Base-by-base conservation (phyloP, 2,329 filamentous ascomycete genomes). In the Laburnicola sp. region DNA sequence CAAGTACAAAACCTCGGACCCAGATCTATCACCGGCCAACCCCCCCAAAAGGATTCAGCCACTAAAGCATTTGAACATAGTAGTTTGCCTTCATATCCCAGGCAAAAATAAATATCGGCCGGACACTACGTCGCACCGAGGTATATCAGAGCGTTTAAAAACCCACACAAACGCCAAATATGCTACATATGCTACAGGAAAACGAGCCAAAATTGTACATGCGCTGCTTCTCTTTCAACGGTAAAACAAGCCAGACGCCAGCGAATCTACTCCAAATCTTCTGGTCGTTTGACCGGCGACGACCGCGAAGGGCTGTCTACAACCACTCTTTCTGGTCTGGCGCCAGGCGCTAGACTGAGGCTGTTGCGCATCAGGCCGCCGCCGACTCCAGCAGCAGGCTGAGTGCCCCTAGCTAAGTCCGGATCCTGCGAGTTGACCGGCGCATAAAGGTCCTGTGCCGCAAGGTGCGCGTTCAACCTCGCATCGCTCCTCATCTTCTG, bases 401-500 rank as follows among this genome's bases (percentile, higher is more conserved):
- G 27, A 54, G 43, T 39, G 4, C 44, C 62, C 11, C 31, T 49
- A n/a, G 56, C 58, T 2, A 54, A 56, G 31, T 71, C 67, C 5
- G 69, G 61, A 57, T 73, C 67, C 27, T 54, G 57, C 2, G 60
- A 66, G 9, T 61, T 60, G 30, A 74, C 65, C 7, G 72, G 71
- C 39, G 67, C 67, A 48, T 74, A 75, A 22, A 69, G 68, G 25
- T 71, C 70, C 51, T 76, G 68, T 2, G 66, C 69, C 31, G 69
- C 62, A 25, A 74, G 51, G 47, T 78, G 76, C 21, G 72, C 76
- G 45, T 79, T 75, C 58, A 77, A 74, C 21, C 74, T 71, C 1
- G 91, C 90, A 9, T 96, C 89, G 48, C 82, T 76, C 40, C 89
- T 83, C 94, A 99, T 97, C 74, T 89, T 90, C 42, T 79, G 81